Conservation (phyloP, 2,329 filamentous ascomycete genomes). For the Trichoderma afroharzianum region DNA sequence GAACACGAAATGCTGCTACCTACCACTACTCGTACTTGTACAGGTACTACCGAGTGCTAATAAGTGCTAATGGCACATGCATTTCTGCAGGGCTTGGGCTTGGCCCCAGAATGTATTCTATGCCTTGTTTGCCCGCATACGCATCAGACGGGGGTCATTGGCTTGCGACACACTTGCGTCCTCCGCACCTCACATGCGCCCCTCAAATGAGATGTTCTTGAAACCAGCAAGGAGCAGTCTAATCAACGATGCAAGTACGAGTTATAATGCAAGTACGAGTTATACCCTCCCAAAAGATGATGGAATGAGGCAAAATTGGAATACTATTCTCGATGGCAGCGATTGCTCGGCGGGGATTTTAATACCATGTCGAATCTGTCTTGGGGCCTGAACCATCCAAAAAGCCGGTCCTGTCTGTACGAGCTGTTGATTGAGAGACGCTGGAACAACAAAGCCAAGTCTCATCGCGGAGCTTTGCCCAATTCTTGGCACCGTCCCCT, state of each 20-base stretch:
- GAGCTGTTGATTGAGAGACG: not conserved
- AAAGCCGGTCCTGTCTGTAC: not conserved
- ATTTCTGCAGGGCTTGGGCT: not conserved
- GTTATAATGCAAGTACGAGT: too few relatives aligned
- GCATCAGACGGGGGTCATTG: not conserved
- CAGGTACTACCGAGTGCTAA: not conserved
- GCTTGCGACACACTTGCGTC: constrained; percentile 6
- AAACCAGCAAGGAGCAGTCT: not conserved
- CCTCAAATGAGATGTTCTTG: constrained; percentile 8
- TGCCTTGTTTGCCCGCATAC: not conserved
- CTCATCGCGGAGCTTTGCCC: constrained; percentile 12
- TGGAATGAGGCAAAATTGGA: not conserved
- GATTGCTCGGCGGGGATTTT: not conserved
- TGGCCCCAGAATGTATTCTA: not conserved
- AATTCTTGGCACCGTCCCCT: constrained; percentile 8
- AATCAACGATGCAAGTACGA: not conserved
- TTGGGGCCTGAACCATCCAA: not conserved
- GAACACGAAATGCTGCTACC: not conserved
- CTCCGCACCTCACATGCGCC: constrained; percentile 6
- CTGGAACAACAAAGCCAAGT: not conserved
- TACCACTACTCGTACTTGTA: not conserved
- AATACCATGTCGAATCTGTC: not conserved
- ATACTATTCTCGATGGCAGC: not conserved
- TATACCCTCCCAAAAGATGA: not conserved
- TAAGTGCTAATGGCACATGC: not conserved